phyloP scores from a whole-genome alignment of 176 grass and related monocot genomes.

The Oryza glaberrima region DNA sequence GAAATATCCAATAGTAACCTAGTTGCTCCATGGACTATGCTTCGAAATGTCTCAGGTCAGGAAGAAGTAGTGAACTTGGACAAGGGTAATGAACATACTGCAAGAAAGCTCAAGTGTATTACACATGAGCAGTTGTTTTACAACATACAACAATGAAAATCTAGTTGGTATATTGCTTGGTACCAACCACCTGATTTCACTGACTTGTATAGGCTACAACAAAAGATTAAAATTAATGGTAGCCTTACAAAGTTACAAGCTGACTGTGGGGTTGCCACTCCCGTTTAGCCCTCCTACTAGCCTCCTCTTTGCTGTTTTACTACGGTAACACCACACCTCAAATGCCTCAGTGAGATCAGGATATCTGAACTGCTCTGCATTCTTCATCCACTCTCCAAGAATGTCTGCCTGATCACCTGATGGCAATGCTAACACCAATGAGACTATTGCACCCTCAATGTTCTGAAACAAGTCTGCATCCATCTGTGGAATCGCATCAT shows the following conservation, averaged over 20 bases:
- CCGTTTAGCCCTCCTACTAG: constrained; percentile 52
- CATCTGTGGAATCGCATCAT: constrained; percentile 51
- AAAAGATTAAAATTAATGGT: constrained; percentile 41
- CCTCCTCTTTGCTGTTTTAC: constrained; percentile 85
- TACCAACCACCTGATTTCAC: constrained; percentile 42
- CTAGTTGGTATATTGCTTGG: constrained; percentile 44
- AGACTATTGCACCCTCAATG: constrained; percentile 82
- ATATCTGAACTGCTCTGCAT: constrained; percentile 71
- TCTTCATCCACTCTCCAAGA: constrained; percentile 78
- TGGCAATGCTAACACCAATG: constrained; percentile 76
- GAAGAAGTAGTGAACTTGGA: background rate
- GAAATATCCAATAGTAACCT: too few species aligned
- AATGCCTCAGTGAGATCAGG: constrained; percentile 96
- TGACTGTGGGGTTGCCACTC: constrained; percentile 54
- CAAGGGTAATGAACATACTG: constrained; percentile 12
- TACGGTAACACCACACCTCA: constrained; percentile 92
- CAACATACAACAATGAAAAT: constrained; percentile 46
- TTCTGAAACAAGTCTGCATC: constrained; percentile 75
- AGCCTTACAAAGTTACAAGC: constrained; percentile 37
- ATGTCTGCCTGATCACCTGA: constrained; percentile 88
- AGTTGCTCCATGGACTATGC: too few species aligned
- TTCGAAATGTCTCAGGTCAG: too few species aligned
- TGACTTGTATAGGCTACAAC: constrained; percentile 26
- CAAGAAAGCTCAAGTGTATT: constrained; percentile 34
- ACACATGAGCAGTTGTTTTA: constrained; percentile 33